phyloP scores from a whole-genome alignment of 305 asterid species.

The Fraxinus baroniana region DNA sequence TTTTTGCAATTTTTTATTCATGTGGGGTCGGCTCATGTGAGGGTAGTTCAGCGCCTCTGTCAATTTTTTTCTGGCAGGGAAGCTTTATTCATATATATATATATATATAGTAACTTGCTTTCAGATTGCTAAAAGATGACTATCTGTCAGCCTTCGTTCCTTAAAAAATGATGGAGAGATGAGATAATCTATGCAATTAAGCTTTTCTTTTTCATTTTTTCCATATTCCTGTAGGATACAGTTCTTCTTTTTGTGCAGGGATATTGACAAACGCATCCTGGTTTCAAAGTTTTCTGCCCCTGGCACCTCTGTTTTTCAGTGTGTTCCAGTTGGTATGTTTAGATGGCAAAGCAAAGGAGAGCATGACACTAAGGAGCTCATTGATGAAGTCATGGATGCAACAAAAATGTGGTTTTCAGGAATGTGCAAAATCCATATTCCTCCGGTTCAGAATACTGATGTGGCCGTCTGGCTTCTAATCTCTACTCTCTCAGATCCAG shows the following conservation, averaged over 20 bases:
- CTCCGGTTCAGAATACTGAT: slow-evolving; percentile 49
- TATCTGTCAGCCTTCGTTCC: slow-evolving; percentile 9
- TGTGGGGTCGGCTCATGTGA: no score
- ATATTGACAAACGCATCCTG: slow-evolving; percentile 56
- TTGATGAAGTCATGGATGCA: slow-evolving; percentile 59
- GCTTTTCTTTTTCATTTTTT: slow-evolving; percentile 20
- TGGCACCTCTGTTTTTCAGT: slow-evolving; percentile 52
- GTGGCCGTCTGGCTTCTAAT: slow-evolving; percentile 76
- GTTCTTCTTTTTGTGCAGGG: slow-evolving; percentile 56
- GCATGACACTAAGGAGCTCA: slow-evolving; percentile 28
- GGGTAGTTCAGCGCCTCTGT: no score
- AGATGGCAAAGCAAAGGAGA: slow-evolving; percentile 62
- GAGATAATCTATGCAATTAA: neutral
- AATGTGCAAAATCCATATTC: slow-evolving; percentile 28
- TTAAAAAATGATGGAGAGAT: neutral
- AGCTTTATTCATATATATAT: no score
- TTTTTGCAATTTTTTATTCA: no score
- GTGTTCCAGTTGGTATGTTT: slow-evolving; percentile 62
- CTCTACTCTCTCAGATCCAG: slow-evolving; percentile 49
- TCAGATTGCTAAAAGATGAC: neutral
- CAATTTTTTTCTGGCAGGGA: no score
- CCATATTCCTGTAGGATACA: slow-evolving; percentile 16
- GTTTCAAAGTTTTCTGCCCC: slow-evolving; percentile 70
- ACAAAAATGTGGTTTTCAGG: slow-evolving; percentile 50
- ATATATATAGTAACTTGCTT: neutral